phyloP scores from a whole-genome alignment of 345 rosid genomes.

The Erucastrum elatum region DNA sequence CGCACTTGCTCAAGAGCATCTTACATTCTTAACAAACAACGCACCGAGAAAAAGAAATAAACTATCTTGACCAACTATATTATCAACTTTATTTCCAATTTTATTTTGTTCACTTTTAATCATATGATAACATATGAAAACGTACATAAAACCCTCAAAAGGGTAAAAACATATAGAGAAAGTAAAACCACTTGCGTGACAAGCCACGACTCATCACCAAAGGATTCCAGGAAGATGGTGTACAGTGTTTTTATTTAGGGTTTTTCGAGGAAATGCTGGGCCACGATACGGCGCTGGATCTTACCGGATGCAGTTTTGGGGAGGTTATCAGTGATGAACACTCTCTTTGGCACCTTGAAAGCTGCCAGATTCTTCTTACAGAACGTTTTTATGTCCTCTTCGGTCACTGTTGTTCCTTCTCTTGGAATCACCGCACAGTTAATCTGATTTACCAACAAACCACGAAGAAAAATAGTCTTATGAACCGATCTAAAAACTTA shows the following conservation, averaged over 20 bases:
- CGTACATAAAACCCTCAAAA: background rate
- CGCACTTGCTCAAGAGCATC: constrained; percentile 18
- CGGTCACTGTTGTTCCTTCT: constrained; percentile 57
- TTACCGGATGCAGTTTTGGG: constrained; percentile 79
- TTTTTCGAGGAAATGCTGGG: constrained; percentile 47
- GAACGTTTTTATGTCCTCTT: constrained; percentile 55
- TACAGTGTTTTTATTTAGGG: constrained; percentile 7
- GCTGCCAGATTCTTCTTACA: constrained; percentile 80
- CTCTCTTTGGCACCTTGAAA: constrained; percentile 84
- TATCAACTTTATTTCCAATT: constrained; percentile 24
- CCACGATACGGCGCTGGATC: constrained; percentile 64
- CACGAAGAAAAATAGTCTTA: background rate
- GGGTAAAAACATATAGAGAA: background rate
- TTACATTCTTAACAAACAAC: background rate
- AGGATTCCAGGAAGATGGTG: constrained; percentile 3
- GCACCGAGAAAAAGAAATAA: background rate
- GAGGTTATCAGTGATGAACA: constrained; percentile 56
- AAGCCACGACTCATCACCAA: constrained; percentile 5
- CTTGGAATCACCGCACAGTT: constrained; percentile 87
- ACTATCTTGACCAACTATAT: background rate
- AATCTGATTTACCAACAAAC: constrained; percentile 42
- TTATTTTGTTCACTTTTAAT: background rate
- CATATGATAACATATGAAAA: background rate
- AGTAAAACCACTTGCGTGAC: constrained; percentile 18
- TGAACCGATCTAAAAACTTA: background rate